Conservation (phyloP, 129 eudicot species). For the Saposhnikovia divaricata region DNA sequence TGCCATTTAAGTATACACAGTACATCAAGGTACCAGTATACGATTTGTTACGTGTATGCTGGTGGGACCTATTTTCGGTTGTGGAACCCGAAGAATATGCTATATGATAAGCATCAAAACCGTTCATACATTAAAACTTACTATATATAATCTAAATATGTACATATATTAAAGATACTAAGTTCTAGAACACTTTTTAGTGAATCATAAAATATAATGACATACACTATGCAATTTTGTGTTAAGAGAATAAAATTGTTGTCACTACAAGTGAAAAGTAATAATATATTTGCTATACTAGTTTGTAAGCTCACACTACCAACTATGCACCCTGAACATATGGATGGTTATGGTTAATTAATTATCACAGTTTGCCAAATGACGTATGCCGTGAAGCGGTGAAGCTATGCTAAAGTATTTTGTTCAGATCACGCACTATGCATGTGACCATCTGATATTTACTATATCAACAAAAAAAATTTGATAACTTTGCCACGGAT, state of each 20-base stretch:
- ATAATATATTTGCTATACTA: not conserved
- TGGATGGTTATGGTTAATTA: too few species aligned
- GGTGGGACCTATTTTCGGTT: not conserved
- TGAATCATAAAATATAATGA: not conserved
- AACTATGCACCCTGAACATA: too few species aligned
- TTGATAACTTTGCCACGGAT: not conserved
- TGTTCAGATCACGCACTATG: not conserved
- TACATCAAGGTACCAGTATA: not conserved
- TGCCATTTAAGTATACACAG: not conserved
- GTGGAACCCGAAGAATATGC: not conserved
- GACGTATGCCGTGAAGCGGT: not conserved
- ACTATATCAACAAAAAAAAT: not conserved
- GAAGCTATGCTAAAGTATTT: not conserved
- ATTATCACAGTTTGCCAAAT: not conserved
- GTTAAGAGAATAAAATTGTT: not conserved
- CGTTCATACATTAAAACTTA: too few species aligned
- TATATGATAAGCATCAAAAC: too few species aligned
- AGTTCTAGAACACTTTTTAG: not conserved
- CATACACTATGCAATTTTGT: too few species aligned
- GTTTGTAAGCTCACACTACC: too few species aligned
- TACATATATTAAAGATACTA: not conserved
- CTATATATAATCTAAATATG: not conserved
- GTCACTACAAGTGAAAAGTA: not conserved
- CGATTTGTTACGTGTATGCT: not conserved
- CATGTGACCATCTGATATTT: not conserved